These are phyloP conservation scores for Amborella trichopoda DNA, from an alignment of 164 flowering plant genomes.

Conservation along the genomic window DNA sequence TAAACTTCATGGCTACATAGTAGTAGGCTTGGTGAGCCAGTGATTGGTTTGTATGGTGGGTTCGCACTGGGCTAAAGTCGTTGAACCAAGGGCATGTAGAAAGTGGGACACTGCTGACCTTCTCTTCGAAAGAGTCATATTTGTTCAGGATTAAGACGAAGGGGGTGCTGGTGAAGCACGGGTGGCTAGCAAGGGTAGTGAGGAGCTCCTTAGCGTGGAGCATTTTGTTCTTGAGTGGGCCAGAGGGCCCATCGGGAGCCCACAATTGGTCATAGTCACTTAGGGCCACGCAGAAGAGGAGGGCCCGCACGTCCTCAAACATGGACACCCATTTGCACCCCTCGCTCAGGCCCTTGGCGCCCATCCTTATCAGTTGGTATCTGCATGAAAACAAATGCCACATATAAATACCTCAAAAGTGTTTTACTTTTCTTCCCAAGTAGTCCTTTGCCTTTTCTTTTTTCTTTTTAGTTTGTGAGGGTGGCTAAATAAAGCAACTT, in stretches of 20 bases:
- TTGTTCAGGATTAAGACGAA: slow-evolving; percentile 82
- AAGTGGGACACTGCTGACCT: slow-evolving; percentile 44
- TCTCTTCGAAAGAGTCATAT: slow-evolving; percentile 87
- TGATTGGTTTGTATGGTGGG: slow-evolving; percentile 55
- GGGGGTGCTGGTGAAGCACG: slow-evolving; percentile 84
- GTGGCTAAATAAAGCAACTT: too few relatives aligned
- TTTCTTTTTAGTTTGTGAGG: too few relatives aligned
- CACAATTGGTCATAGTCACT: slow-evolving; percentile 78
- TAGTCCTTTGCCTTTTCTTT: too few relatives aligned
- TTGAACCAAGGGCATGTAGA: slow-evolving; percentile 80
- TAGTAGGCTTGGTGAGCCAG: slow-evolving; percentile 86
- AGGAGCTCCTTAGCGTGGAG: slow-evolving; percentile 80
- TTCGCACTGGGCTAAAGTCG: slow-evolving; percentile 71
- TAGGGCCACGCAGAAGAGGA: slow-evolving; percentile 70
- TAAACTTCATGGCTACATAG: slow-evolving; percentile 91
- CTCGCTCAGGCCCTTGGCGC: slow-evolving; percentile 87
- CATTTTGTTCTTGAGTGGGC: slow-evolving; percentile 73
- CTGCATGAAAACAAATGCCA: slow-evolving; percentile 17
- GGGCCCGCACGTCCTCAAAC: slow-evolving; percentile 95
- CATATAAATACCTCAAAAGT: too few relatives aligned
- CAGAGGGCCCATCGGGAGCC: slow-evolving; percentile 29
- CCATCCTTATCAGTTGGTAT: slow-evolving; percentile 81
- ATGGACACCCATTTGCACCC: slow-evolving; percentile 98
- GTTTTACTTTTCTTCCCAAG: too few relatives aligned
- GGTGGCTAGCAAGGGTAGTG: slow-evolving; percentile 65